phyloP scores from a whole-genome alignment of 2,329 filamentous ascomycete genomes.

The Aspergillus pseudotamarii region DNA sequence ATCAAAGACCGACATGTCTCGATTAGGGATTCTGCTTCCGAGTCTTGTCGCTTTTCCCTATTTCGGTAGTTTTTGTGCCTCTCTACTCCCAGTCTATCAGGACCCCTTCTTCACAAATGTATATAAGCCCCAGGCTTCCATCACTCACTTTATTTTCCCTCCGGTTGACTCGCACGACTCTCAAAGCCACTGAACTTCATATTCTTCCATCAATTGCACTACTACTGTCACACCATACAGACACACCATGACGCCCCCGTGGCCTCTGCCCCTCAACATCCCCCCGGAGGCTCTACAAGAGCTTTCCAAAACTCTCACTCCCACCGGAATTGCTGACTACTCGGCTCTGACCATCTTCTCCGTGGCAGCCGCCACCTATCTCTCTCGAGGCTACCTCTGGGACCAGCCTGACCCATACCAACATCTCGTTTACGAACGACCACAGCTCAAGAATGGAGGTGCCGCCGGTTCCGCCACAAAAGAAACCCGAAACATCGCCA shows the following conservation, averaged over 20 bases:
- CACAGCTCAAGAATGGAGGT: conserved; percentile 45
- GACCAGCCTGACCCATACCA: conserved; percentile 54
- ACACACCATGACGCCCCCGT: conserved; percentile 9
- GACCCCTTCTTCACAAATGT: background rate
- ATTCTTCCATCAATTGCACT: background rate
- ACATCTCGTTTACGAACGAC: conserved; percentile 53
- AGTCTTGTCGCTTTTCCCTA: background rate
- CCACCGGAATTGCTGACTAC: conserved; percentile 35
- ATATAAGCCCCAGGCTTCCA: background rate
- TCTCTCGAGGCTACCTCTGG: conserved; percentile 50
- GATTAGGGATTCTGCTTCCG: background rate
- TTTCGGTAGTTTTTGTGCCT: background rate
- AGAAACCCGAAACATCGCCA: conserved; percentile 51
- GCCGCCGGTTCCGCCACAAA: conserved; percentile 21
- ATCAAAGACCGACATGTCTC: background rate
- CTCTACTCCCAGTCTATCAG: no score
- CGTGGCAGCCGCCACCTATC: conserved; percentile 42
- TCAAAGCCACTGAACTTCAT: background rate
- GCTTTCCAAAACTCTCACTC: conserved; percentile 22
- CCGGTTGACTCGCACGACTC: background rate
- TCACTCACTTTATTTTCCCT: background rate
- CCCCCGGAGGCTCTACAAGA: conserved; percentile 24
- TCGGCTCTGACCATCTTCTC: conserved; percentile 40
- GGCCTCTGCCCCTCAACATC: conserved; percentile 4
- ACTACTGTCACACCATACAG: background rate